A percentile compares a stretch with the other conserved stretches of the same genome.
phyloP scores from a whole-genome alignment of 441 rosid species.

The Melastoma candidum region DNA sequence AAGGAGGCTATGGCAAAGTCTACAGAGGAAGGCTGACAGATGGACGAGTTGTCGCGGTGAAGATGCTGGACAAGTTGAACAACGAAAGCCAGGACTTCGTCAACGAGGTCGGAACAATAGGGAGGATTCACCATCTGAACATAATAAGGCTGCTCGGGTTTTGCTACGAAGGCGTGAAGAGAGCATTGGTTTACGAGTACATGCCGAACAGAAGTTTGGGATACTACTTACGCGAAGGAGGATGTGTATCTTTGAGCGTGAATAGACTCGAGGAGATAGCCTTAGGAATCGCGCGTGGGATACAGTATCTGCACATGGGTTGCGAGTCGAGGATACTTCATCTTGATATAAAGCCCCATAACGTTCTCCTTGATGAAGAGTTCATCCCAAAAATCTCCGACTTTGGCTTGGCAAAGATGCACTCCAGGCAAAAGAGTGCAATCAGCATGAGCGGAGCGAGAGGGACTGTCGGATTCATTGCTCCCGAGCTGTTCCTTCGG shows the following conservation, averaged over 20 bases:
- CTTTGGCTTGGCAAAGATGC: slow-evolving; percentile 25
- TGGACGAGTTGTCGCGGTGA: slow-evolving; percentile 26
- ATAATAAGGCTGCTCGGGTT: slow-evolving; percentile 31
- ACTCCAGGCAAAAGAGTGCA: slow-evolving; percentile 18
- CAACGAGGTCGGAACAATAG: slow-evolving; percentile 33
- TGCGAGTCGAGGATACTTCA: slow-evolving; percentile 24
- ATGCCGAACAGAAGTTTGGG: slow-evolving; percentile 34
- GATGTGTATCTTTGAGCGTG: slow-evolving; percentile 6
- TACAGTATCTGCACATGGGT: slow-evolving; percentile 28
- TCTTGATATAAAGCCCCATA: slow-evolving; percentile 29
- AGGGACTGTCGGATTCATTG: slow-evolving; percentile 28
- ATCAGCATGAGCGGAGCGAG: slow-evolving; percentile 21
- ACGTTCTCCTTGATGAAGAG: slow-evolving; percentile 21
- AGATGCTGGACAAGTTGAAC: slow-evolving; percentile 18
- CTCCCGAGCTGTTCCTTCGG: slow-evolving; percentile 26
- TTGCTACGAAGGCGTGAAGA: slow-evolving; percentile 24
- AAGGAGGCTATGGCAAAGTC: slow-evolving; percentile 31
- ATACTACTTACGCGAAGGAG: slow-evolving; percentile 15
- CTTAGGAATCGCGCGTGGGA: slow-evolving; percentile 20
- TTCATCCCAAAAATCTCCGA: slow-evolving; percentile 25
- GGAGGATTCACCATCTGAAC: slow-evolving; percentile 32
- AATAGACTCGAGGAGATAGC: slow-evolving; percentile 15
- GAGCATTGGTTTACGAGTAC: slow-evolving; percentile 32
- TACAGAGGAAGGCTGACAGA: slow-evolving; percentile 23
- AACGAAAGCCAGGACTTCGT: slow-evolving; percentile 16